phyloP scores from a whole-genome alignment of 129 eudicot species.

The Erigeron canadensis region DNA sequence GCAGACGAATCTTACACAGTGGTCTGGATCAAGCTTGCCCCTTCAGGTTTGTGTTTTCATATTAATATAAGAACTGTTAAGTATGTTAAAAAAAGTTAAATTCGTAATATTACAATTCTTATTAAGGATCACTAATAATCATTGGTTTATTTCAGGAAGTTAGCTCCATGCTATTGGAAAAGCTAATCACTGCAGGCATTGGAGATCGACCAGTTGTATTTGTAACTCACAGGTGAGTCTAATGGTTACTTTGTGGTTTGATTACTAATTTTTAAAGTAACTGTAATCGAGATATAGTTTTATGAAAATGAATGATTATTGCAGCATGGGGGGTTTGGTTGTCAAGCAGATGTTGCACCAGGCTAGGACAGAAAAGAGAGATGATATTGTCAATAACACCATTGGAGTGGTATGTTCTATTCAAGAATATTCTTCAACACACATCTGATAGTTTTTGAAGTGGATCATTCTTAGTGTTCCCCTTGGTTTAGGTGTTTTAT shows the following conservation, averaged over 20 bases:
- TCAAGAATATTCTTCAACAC: slow-evolving; percentile 6
- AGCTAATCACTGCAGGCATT: slow-evolving; percentile 90
- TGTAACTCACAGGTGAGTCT: slow-evolving; percentile 83
- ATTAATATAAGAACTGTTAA: background rate
- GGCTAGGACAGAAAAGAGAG: slow-evolving; percentile 66
- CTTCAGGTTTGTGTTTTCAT: slow-evolving; percentile 68
- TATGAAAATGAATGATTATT: slow-evolving; percentile 5
- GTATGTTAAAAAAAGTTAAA: slow-evolving; percentile 2
- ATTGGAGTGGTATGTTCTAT: slow-evolving; percentile 75
- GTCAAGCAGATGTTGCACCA: slow-evolving; percentile 94
- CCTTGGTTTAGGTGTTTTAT: slow-evolving; percentile 69
- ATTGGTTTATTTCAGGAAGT: slow-evolving; percentile 63
- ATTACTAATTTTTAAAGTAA: background rate
- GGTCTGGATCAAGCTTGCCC: slow-evolving; percentile 98
- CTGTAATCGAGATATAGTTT: slow-evolving; percentile 3
- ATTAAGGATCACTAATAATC: background rate
- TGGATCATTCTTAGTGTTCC: background rate
- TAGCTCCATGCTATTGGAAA: slow-evolving; percentile 84
- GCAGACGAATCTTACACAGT: slow-evolving; percentile 98
- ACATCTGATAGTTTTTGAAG: background rate
- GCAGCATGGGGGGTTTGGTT: slow-evolving; percentile 98
- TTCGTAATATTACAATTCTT: background rate
- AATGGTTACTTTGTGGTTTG: slow-evolving; percentile 1
- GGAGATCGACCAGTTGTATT: slow-evolving; percentile 94
- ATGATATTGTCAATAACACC: slow-evolving; percentile 73